phyloP scores from a whole-genome alignment of 139 green algal species.

The Tetraselmis striata region DNA sequence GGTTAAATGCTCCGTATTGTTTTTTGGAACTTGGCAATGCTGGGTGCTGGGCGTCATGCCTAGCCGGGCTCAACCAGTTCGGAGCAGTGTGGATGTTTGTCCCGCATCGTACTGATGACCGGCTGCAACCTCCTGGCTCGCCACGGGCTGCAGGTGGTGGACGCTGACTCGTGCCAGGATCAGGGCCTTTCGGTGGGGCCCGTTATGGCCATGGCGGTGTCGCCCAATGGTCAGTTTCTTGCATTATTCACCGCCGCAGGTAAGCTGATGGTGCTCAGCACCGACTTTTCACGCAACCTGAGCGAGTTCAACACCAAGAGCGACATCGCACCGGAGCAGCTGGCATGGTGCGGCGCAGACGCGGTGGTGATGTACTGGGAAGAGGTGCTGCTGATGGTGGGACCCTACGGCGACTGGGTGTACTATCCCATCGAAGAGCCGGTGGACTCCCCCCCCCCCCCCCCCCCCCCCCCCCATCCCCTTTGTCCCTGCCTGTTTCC shows the following conservation, averaged over 20 bases:
- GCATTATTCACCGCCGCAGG: slow-evolving; percentile 49
- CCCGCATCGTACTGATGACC: no score
- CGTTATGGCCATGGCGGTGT: slow-evolving; percentile 45
- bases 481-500: neutral
- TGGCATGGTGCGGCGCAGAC: slow-evolving; percentile 81
- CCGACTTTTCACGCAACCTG: slow-evolving; percentile 60
- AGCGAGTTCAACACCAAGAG: slow-evolving; percentile 63
- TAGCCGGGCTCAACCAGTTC: no score
- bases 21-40: no score
- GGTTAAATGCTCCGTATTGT: no score
- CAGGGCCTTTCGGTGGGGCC: slow-evolving; percentile 14
- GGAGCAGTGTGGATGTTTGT: no score
- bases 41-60: slow-evolving; percentile 73
- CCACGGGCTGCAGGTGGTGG: slow-evolving; percentile 7
- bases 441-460: neutral
- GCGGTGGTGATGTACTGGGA: slow-evolving; percentile 70
- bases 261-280: slow-evolving; percentile 22
- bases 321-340: slow-evolving; percentile 34
- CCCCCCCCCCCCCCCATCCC: neutral
- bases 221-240: slow-evolving; percentile 59
- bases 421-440: slow-evolving; percentile 21
- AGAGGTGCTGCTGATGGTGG: slow-evolving; percentile 62
- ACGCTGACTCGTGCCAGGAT: slow-evolving; percentile 14
- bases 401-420: slow-evolving; percentile 57
- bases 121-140: slow-evolving; percentile 22